These are phyloP conservation scores for Populus tremula DNA, from an alignment of 345 rosid genomes.

Conservation along the genomic window DNA sequence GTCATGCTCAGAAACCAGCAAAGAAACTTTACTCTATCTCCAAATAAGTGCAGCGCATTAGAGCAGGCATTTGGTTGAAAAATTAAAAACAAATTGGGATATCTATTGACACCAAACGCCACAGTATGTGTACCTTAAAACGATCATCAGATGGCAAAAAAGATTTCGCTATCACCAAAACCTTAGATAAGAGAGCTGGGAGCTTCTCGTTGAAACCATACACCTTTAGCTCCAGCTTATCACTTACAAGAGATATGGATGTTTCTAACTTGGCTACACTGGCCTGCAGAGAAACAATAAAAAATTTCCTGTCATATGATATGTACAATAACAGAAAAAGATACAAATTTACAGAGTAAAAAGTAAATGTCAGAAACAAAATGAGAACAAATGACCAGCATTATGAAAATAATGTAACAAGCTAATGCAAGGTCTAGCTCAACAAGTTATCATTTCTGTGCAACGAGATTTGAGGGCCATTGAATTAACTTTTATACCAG, in stretches of 20 bases:
- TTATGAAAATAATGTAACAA: not conserved
- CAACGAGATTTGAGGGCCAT: not conserved
- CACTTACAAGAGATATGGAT: slow-evolving; percentile 58
- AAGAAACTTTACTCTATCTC: not conserved
- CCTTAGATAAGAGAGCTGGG: slow-evolving; percentile 63
- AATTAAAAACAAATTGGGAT: not conserved
- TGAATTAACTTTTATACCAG: not conserved
- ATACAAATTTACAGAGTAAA: not conserved
- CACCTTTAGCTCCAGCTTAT: slow-evolving; percentile 82
- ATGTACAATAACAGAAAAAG: not conserved
- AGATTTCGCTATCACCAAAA: slow-evolving; percentile 66
- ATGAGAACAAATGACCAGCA: not conserved
- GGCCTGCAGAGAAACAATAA: slow-evolving; percentile 57
- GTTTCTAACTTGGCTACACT: slow-evolving; percentile 91
- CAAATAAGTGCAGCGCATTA: not conserved
- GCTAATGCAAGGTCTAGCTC: not conserved
- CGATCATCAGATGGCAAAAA: slow-evolving; percentile 74
- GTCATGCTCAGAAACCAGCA: slow-evolving; percentile 11
- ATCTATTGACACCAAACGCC: not conserved
- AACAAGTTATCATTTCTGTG: too few relatives aligned
- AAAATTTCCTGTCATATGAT: not conserved
- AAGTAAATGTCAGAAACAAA: not conserved
- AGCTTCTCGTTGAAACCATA: slow-evolving; percentile 93
- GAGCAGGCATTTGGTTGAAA: not conserved
- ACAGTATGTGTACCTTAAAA: slow-evolving; percentile 56